These are phyloP conservation scores for Pythium sukuiense DNA, from an alignment of 352 stramenopile genomes.

Conservation along the genomic window DNA sequence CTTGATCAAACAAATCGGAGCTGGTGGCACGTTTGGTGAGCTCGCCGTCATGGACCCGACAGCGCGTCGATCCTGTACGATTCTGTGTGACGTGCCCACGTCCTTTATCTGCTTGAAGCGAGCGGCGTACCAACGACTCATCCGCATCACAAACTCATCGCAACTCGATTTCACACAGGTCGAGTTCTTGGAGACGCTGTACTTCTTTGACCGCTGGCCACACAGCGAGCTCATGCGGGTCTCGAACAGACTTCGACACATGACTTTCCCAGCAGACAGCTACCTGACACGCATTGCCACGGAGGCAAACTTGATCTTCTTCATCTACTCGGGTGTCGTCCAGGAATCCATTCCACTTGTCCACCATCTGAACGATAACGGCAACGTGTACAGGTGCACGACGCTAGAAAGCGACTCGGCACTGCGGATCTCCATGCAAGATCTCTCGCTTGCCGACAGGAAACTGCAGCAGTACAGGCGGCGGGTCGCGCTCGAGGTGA, in stretches of 20 bases:
- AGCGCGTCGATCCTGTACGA: conserved; percentile 66
- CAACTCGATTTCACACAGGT: conserved; percentile 80
- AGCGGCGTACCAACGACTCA: conserved; percentile 77
- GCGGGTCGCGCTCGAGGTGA: conserved; percentile 67
- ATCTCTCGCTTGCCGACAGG: conserved; percentile 17
- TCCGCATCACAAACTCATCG: conserved; percentile 79
- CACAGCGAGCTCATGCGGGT: conserved; percentile 71
- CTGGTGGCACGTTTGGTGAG: conserved; percentile 77
- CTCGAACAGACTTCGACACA: conserved; percentile 63
- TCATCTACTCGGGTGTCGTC: conserved; percentile 77
- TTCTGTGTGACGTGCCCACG: conserved; percentile 64
- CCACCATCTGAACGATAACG: conserved; percentile 65
- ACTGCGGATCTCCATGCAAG: conserved; percentile 29
- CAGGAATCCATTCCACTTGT: conserved; percentile 76
- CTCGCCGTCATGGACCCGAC: conserved; percentile 81
- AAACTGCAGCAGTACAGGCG: conserved; percentile 41
- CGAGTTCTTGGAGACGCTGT: conserved; percentile 82
- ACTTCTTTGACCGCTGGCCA: conserved; percentile 77
- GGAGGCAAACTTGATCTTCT: conserved; percentile 73
- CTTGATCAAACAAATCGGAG: conserved; percentile 79
- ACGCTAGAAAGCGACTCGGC: conserved; percentile 40
- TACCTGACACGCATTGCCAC: conserved; percentile 70
- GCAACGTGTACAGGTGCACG: conserved; percentile 51
- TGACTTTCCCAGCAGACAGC: conserved; percentile 61
- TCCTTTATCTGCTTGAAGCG: conserved; percentile 88